Evolutionary conservation across 805 yeast species (phyloP).

Genomic region (Clavispora santaluciae): DNA sequence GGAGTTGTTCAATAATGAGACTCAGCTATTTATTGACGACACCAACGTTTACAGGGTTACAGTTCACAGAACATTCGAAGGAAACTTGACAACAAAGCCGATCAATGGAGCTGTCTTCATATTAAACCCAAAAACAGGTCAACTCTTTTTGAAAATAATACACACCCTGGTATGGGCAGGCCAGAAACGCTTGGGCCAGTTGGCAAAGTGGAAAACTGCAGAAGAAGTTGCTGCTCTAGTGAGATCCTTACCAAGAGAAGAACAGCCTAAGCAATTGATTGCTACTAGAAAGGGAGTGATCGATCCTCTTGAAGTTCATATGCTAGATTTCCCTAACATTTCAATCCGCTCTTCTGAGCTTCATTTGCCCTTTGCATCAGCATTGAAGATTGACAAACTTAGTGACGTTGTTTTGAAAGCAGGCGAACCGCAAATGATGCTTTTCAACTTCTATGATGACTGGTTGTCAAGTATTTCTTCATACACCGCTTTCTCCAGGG

Average conservation of each 20-base stretch:
- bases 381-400: conserved; percentile 75
- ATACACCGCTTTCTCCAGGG: conserved; percentile 89
- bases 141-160: conserved; percentile 78
- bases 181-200: conserved; percentile 85
- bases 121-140: conserved; percentile 87
- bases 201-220: conserved; percentile 97
- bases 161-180: conserved; percentile 98
- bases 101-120: conserved; percentile 90
- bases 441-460: conserved; percentile 89
- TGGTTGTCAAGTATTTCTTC: conserved; percentile 84
- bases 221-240: conserved; percentile 93
- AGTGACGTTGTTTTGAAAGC: conserved; percentile 78
- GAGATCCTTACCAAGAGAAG: conserved; percentile 84
- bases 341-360: conserved; percentile 86
- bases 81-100: conserved; percentile 87
- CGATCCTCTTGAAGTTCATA: conserved; percentile 94
- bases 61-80: conserved; percentile 87
- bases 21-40: conserved; percentile 86
- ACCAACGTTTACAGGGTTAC: conserved; percentile 91
- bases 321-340: conserved; percentile 93
- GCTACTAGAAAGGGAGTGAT: conserved; percentile 85
- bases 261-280: conserved; percentile 89
- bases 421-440: conserved; percentile 87
- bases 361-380: conserved; percentile 83
- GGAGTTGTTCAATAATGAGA: conserved; percentile 80